A percentile compares a stretch with the other conserved stretches of the same genome.
phyloP scores from a whole-genome alignment of 495 filamentous ascomycete species.

The Penicillium robsamsonii region DNA sequence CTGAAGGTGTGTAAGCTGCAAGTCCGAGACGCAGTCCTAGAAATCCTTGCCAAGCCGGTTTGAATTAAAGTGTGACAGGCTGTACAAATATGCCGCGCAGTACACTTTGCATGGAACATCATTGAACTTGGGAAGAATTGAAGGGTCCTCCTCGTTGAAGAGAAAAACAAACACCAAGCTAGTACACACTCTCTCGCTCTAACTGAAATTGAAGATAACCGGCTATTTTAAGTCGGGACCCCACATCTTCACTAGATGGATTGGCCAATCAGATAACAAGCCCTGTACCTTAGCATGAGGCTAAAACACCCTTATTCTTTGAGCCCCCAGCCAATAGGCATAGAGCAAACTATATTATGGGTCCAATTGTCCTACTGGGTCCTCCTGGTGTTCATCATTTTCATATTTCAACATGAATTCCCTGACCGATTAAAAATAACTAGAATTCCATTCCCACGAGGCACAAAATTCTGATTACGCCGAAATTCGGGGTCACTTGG shows the following conservation, averaged over 20 bases:
- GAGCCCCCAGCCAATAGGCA: background rate
- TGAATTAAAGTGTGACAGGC: slow-evolving; percentile 4
- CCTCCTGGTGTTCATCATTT: background rate
- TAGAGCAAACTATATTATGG: too few species aligned
- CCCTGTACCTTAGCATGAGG: background rate
- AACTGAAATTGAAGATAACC: background rate
- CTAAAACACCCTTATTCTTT: background rate
- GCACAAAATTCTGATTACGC: slow-evolving; percentile 7
- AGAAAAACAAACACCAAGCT: background rate
- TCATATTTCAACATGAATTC: background rate
- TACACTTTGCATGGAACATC: background rate
- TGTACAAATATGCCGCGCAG: background rate
- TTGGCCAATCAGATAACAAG: background rate
- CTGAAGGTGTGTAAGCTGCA: slow-evolving; percentile 2
- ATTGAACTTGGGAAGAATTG: background rate
- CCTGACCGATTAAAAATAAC: slow-evolving; percentile 3
- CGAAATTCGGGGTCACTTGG: background rate
- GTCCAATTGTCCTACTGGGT: background rate
- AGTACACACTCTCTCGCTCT: background rate
- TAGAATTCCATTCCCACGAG: background rate
- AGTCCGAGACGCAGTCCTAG: background rate
- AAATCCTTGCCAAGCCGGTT: slow-evolving; percentile 10
- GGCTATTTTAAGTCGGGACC: slow-evolving; percentile 8
- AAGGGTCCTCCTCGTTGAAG: background rate
- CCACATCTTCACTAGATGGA: background rate